phyloP scores from a whole-genome alignment of 371 early-diverging fungal species.

The Mycotypha africana region DNA sequence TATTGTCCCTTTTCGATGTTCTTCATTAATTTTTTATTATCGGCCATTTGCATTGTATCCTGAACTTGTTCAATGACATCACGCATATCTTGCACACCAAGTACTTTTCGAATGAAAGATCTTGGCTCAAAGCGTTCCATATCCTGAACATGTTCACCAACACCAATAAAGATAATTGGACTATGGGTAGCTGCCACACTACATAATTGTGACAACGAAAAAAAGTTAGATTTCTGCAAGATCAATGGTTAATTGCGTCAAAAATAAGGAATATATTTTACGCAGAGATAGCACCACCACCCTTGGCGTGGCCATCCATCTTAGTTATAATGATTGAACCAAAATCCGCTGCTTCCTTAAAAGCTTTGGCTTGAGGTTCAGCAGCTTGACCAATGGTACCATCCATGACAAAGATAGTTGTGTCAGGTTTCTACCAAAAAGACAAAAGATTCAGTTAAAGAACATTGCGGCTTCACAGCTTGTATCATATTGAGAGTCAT shows the following conservation, averaged over 20 bases:
- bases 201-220: not conserved
- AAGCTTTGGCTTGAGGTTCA: conserved; percentile 94
- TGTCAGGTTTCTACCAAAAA: conserved; percentile 68
- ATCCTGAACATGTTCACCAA: conserved; percentile 98
- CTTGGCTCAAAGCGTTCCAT: conserved; percentile 94
- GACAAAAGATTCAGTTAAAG: too few species aligned
- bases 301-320: conserved; percentile 99
- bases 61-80: conserved; percentile 94
- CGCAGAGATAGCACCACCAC: conserved; percentile 99
- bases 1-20: conserved; percentile 90
- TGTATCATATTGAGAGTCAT: not conserved
- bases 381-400: conserved; percentile 99
- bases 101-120: conserved; percentile 94
- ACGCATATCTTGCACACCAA: conserved; percentile 96
- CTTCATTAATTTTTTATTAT: conserved; percentile 87
- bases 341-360: conserved; percentile 94
- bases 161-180: conserved; percentile 98
- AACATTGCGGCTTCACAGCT: too few species aligned
- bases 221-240: too few species aligned
- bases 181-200: conserved; percentile 96
- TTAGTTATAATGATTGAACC: conserved; percentile 99
- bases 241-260: not conserved
- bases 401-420: conserved; percentile 99
- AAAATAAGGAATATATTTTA: conserved; percentile 22
- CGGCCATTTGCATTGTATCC: conserved; percentile 79